Evolutionary conservation across 345 rosid genomes (phyloP).

Genomic region (Ailanthus altissimus): DNA sequence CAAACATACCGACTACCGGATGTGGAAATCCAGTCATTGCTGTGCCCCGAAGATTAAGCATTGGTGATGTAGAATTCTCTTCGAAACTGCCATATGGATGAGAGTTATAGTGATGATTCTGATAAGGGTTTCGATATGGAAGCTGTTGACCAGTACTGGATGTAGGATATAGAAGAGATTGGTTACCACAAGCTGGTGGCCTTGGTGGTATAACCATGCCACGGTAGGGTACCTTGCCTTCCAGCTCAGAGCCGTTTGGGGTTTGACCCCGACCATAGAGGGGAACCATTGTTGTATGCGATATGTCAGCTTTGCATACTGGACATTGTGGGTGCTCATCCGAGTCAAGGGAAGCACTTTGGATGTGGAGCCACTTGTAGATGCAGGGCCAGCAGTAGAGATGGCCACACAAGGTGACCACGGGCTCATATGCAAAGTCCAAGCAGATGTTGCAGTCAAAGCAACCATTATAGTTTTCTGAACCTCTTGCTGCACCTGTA

Average conservation of each 20-base stretch:
- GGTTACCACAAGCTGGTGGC: constrained; percentile 56
- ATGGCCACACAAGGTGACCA: constrained; percentile 94
- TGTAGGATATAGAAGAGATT: constrained; percentile 29
- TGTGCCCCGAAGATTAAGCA: constrained; percentile 34
- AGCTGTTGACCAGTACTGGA: constrained; percentile 49
- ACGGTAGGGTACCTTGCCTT: constrained; percentile 30
- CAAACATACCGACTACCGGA: constrained; percentile 58
- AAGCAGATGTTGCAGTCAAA: constrained; percentile 93
- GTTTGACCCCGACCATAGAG: constrained; percentile 78
- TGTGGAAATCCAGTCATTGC: constrained; percentile 37
- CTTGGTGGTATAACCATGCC: constrained; percentile 64
- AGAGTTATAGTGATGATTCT: constrained; percentile 37
- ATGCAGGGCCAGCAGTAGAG: constrained; percentile 99
- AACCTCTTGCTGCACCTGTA: constrained; percentile 24
- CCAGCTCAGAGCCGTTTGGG: constrained; percentile 30
- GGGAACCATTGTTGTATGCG: constrained; percentile 80
- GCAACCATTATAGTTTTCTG: constrained; percentile 51
- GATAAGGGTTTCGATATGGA: constrained; percentile 62
- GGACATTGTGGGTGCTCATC: constrained; percentile 82
- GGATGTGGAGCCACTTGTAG: constrained; percentile 83
- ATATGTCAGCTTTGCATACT: constrained; percentile 82
- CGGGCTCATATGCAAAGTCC: constrained; percentile 78
- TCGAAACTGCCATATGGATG: constrained; percentile 31
- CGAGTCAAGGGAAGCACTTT: constrained; percentile 55
- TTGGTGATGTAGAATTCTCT: constrained; percentile 34